These are phyloP conservation scores for Capsaspora owczarzaki DNA, from an alignment of 78 protist species.

Conservation along the genomic window DNA sequence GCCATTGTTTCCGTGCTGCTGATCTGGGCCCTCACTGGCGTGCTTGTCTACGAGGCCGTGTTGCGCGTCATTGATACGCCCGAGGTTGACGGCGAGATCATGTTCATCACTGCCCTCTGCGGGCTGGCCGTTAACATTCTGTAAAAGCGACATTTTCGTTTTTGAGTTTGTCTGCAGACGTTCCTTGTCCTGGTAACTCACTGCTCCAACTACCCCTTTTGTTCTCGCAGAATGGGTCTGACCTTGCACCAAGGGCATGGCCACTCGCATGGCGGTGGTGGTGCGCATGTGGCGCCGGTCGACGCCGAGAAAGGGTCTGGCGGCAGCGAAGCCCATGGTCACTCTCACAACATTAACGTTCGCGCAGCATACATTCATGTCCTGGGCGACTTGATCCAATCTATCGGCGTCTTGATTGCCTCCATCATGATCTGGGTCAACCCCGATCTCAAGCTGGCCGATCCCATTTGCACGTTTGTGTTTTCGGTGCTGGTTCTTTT, in stretches of 20 bases:
- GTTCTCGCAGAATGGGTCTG: background rate
- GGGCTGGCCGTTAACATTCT: slow-evolving; percentile 54
- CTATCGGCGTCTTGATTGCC: slow-evolving; percentile 70
- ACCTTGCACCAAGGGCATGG: slow-evolving; percentile 3
- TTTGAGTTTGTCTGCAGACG: too few species aligned
- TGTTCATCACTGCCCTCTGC: slow-evolving; percentile 54
- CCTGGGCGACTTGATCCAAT: slow-evolving; percentile 67
- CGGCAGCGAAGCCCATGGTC: slow-evolving; percentile 13
- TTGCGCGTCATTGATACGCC: slow-evolving; percentile 43
- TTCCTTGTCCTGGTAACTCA: too few species aligned
- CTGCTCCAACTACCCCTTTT: slow-evolving; percentile 13
- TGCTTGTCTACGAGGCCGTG: slow-evolving; percentile 55
- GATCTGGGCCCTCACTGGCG: slow-evolving; percentile 76
- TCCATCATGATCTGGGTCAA: slow-evolving; percentile 48
- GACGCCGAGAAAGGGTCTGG: slow-evolving; percentile 16
- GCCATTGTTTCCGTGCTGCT: slow-evolving; percentile 58
- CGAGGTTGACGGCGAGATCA: slow-evolving; percentile 56
- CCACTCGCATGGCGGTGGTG: slow-evolving; percentile 24
- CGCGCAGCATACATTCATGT: slow-evolving; percentile 70
- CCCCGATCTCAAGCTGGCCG: slow-evolving; percentile 55
- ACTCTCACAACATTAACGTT: slow-evolving; percentile 39
- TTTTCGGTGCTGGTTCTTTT: slow-evolving; percentile 55
- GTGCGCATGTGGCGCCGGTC: background rate
- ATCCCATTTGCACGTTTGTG: slow-evolving; percentile 64
- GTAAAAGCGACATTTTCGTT: too few species aligned